Conservation (phyloP, 2,329 filamentous ascomycete genomes). For the Nannizziopsis arthrosporioides region DNA sequence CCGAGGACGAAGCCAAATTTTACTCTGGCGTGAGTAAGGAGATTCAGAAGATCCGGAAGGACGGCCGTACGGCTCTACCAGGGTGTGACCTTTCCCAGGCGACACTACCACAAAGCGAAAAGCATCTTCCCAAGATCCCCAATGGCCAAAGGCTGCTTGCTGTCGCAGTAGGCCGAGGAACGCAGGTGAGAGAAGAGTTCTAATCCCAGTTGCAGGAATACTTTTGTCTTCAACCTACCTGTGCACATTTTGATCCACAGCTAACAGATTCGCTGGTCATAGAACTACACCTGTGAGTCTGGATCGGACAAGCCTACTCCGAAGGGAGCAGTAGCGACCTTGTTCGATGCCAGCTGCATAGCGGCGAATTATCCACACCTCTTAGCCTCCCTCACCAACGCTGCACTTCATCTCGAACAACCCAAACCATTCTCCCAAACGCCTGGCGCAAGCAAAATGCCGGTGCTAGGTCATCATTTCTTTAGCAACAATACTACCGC, state of each 20-base stretch:
- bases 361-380: conserved; percentile 58
- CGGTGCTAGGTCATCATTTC: conserved; percentile 66
- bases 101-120: conserved; percentile 39
- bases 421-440: conserved; percentile 28
- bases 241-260: neutral
- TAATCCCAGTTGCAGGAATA: neutral
- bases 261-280: neutral
- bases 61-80: conserved; percentile 15
- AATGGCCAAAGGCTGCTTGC: conserved; percentile 56
- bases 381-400: conserved; percentile 50
- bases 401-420: conserved; percentile 44
- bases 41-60: conserved; percentile 23
- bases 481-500: conserved; percentile 61
- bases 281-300: conserved; percentile 85
- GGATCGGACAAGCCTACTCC: conserved; percentile 51
- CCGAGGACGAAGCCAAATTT: conserved; percentile 31
- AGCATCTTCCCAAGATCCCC: conserved; percentile 49
- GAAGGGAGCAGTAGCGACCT: conserved; percentile 63
- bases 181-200: conserved; percentile 34
- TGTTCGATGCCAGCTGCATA: conserved; percentile 80
- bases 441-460: conserved; percentile 45
- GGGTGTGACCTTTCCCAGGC: conserved; percentile 28
- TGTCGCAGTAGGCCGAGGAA: conserved; percentile 76
- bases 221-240: neutral
- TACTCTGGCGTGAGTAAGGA: conserved; percentile 31